These are phyloP conservation scores for Diaporthe sp. DNA, from an alignment of 2,329 filamentous ascomycete genomes.

Conservation along the genomic window DNA sequence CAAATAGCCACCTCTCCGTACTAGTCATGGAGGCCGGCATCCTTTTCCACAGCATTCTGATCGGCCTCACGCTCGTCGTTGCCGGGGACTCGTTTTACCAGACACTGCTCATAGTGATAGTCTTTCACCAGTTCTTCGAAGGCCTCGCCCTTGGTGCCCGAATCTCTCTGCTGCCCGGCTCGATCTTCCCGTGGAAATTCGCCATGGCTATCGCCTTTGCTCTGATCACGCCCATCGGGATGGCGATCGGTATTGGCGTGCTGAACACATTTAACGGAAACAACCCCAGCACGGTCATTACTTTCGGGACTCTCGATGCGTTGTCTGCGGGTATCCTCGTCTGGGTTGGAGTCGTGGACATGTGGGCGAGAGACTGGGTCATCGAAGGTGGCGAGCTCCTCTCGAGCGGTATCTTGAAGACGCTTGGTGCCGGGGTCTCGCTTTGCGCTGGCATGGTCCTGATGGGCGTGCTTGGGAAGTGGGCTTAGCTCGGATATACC, in stretches of 20 bases:
- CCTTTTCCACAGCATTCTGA: constrained; percentile 71
- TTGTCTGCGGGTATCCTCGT: constrained; percentile 81
- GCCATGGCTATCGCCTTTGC: constrained; percentile 75
- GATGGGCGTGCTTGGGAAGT: constrained; percentile 83
- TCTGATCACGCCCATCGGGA: constrained; percentile 81
- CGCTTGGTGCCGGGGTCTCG: constrained; percentile 63
- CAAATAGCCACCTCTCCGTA: constrained; percentile 11
- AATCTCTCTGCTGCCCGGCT: constrained; percentile 71
- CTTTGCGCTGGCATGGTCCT: constrained; percentile 74
- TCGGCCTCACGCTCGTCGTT: constrained; percentile 75
- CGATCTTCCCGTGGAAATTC: constrained; percentile 59
- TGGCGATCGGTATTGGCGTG: constrained; percentile 84
- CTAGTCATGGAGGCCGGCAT: constrained; percentile 70
- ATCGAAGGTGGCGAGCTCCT: constrained; percentile 67
- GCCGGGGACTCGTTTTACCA: constrained; percentile 69
- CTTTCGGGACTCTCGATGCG: constrained; percentile 81
- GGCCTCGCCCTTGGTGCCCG: constrained; percentile 80
- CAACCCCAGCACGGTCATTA: constrained; percentile 75
- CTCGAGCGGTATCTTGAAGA: constrained; percentile 63
- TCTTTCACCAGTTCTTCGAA: constrained; percentile 86
- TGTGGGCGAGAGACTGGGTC: constrained; percentile 84
- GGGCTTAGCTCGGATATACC: constrained; percentile 61
- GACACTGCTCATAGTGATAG: constrained; percentile 74
- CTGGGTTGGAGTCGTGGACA: constrained; percentile 86
- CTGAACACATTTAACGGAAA: constrained; percentile 81